These are phyloP conservation scores for Cicer yamashitae DNA, from an alignment of 306 rosid species.

Conservation along the genomic window DNA sequence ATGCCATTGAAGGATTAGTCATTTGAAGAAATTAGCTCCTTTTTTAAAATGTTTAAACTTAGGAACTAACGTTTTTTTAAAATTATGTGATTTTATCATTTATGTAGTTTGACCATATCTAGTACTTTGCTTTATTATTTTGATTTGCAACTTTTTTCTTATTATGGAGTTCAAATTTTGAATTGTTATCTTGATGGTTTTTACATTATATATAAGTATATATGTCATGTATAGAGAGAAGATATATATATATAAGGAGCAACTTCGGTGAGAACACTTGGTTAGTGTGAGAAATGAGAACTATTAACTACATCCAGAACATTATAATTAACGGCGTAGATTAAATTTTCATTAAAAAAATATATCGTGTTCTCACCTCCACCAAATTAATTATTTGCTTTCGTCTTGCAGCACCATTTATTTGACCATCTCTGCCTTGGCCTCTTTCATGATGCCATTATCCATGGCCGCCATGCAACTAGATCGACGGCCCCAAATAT, in stretches of 20 bases:
- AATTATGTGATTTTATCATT: neutral
- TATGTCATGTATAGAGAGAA: neutral
- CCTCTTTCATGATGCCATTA: too few species aligned
- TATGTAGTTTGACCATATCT: neutral
- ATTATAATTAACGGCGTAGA: too few species aligned
- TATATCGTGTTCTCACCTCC: too few species aligned
- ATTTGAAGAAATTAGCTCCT: neutral
- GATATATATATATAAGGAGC: too few species aligned
- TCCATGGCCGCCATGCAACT: too few species aligned
- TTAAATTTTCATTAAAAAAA: too few species aligned
- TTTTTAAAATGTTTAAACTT: neutral
- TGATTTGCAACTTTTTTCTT: neutral
- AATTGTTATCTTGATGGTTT: neutral
- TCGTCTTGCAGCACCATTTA: too few species aligned
- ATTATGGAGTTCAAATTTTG: neutral
- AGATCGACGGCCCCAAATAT: too few species aligned
- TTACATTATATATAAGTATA: neutral
- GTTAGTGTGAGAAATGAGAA: neutral
- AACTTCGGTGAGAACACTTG: neutral
- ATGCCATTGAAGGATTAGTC: neutral
- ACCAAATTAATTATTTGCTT: too few species aligned
- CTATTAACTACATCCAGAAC: too few species aligned
- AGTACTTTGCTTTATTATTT: neutral
- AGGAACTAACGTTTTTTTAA: neutral
- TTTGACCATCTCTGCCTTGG: too few species aligned